Evolutionary conservation across 1,284 basidiomycete species (phyloP), one percentile per base, ranked within the genome.

Genomic region (Cystobasidium slooffiae): DNA sequence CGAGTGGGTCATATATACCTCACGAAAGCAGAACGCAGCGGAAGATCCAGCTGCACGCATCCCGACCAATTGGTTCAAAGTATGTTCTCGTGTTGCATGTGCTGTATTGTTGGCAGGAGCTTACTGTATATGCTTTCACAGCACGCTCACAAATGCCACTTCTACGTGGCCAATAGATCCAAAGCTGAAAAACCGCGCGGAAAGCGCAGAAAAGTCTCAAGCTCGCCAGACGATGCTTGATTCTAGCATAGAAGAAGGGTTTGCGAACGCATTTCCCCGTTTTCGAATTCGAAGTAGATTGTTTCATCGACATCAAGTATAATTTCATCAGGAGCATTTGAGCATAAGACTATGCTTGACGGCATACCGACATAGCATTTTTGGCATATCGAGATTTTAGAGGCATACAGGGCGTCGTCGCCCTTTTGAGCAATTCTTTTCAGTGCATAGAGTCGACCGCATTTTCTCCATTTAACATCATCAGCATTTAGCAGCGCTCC

Each of bases 81-180:
- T 62, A 43, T 20, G 70, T 37, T 18, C 14, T n/a, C 1, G 14
- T 37, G 55, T 22, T 31, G 31, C 31, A 31, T n/a, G 31, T 31
- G 31, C 31, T 31, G 31, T 5, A 31, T 31, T 5, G 1, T 31
- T 2, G 31, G 31, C 31, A 31, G 31, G 31, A 31, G 31, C 22
- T 20, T 56, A 14, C 31, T 22, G 16, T 22, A 53, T 47, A 16
- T 10, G 22, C 47, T 56, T 16, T 41, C 14, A 44, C 74, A 67
- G 72, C 77, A 76, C 47, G 75, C 75, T 20, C 75, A 76, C 67
- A 76, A 75, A 53, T 77, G 68, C 43, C 75, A 73, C 51, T 56
- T 65, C 14, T 61, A 68, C 68, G 31, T 63, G 52, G 55, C 56
- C 41, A 68, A 62, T 44, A 14, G 31, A 4, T 53, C 47, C 16